phyloP scores from a whole-genome alignment of 371 early-diverging fungal genomes.

The Blastocladiella emersonii region DNA sequence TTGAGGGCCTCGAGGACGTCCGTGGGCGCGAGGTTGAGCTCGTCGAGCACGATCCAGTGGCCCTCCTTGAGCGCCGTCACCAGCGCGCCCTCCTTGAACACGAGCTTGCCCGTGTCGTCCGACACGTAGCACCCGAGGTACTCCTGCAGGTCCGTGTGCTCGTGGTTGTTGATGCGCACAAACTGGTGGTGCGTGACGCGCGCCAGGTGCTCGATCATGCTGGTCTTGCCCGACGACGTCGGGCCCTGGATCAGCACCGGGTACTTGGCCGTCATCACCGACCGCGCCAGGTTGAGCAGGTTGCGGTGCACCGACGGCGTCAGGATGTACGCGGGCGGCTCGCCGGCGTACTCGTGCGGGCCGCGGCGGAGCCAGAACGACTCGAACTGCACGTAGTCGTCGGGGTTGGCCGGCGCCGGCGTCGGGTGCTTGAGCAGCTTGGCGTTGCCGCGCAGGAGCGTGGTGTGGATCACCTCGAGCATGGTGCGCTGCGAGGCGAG shows the following conservation, averaged over 20 bases:
- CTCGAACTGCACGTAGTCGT: slow-evolving; percentile 59
- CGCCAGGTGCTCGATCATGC: slow-evolving; percentile 97
- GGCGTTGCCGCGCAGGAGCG: slow-evolving; percentile 43
- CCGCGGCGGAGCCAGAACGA: slow-evolving; percentile 77
- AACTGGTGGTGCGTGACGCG: slow-evolving; percentile 80
- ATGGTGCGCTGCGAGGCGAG: slow-evolving; percentile 49
- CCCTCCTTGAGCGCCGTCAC: slow-evolving; percentile 94
- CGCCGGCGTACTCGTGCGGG: slow-evolving; percentile 27
- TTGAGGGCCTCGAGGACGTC: slow-evolving; percentile 99
- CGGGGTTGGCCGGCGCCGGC: slow-evolving; percentile 11
- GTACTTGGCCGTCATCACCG: slow-evolving; percentile 76
- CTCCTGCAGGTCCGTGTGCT: slow-evolving; percentile 98
- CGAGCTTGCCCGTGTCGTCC: slow-evolving; percentile 62
- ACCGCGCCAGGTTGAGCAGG: slow-evolving; percentile 76
- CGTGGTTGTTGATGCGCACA: slow-evolving; percentile 99
- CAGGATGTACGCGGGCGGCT: slow-evolving; percentile 56
- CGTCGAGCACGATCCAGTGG: slow-evolving; percentile 99
- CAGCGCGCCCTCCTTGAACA: slow-evolving; percentile 94
- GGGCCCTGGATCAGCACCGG: slow-evolving; percentile 99
- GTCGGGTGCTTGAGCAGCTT: neutral
- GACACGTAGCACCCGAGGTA: slow-evolving; percentile 92
- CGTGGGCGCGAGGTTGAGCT: slow-evolving; percentile 97
- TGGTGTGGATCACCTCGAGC: slow-evolving; percentile 41
- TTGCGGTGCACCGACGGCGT: slow-evolving; percentile 78
- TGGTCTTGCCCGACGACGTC: slow-evolving; percentile 99